Evolutionary conservation across 768 basidiomycete species (phyloP), one percentile per base, ranked within the genome.

Genomic region (Hortiboletus flavorubellus): DNA sequence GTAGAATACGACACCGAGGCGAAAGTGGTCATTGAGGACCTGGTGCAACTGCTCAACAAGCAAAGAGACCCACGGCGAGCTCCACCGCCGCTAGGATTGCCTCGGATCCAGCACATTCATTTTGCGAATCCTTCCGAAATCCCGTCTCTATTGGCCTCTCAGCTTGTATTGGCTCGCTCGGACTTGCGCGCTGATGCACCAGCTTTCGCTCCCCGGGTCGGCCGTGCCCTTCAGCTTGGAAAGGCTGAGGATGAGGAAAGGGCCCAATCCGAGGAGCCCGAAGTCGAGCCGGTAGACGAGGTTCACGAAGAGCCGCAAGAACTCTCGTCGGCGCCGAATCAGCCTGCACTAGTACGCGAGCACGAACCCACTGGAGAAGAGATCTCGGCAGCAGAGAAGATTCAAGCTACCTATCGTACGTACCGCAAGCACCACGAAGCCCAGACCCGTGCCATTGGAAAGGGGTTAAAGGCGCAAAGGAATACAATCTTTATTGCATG

Each of bases 401-500:
- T 26, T 26, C 26, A 26, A 26, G 26, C 26, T 26, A 26, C 26
- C 26, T 26, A 26, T 26, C 26, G 26, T 5, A 26, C 26, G 26
- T 26, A 26, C 5, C 26, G 26, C 26, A 26, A 26, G 26, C 26
- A 26, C 26, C 26, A 26, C 26, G 26, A 26, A 26, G 26, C 26
- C 26, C 56, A 45, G 16, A 30, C 42, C 4, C 49, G 46, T 15
- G 61, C 63, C 23, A 31, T 59, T 18, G 63, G 56, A 39, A 62
- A 40, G 12, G 61, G 59, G n/a, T 15, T 59, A 26, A 45, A 47
- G n/a, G 72, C 61, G 5, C 62, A 66, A n/a, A 54, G 59, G 37
- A 55, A 61, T 10, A 46, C 46, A 5, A 43, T 69, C 30, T 78
- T 73, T 47, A 10, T 41, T 21, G 53, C 54, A 14, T 79, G 71